Evolutionary conservation across 345 rosid genomes (phyloP), one percentile per base, ranked within the genome.

Genomic region (Populus pruinosa): DNA sequence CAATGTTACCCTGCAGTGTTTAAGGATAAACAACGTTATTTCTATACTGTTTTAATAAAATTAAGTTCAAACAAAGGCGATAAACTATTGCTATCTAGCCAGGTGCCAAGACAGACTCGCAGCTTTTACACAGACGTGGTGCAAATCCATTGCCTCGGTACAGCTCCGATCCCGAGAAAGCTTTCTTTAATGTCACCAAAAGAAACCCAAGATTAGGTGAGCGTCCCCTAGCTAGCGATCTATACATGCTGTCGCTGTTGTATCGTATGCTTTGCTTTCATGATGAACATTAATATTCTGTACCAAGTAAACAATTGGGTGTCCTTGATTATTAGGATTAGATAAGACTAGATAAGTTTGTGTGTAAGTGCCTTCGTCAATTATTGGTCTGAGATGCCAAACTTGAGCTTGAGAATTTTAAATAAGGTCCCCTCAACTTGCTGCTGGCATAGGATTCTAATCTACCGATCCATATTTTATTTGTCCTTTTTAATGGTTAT

Each of bases 371-470:
- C 53, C 36, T 64, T 36, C 35, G 81, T 77, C 85, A 86, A 84
- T 86, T 85, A 87, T 86, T 84, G 85, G 83, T 53, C 49, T 27
- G 5, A 33, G 39, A 81, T 8, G 10, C 39, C 49, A 69, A 78
- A 21, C 43, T 67, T 38, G 66, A 66, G 71, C 10, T 59, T 72
- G 50, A 38, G 50, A 80, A 71, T 66, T 50, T 69, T 68, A 73
- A 82, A 80, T 41, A 50, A 76, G 76, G 89, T 79, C 85, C 84
- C 72, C 75, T 82, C 83, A 83, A 79, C 35, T 33, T 33, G 35
- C 72, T 71, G 53, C 72, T 71, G 53, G 73, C 91, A 88, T 85
- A 85, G 91, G 91, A 88, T 88, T 88, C 91, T 77, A 78, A 80
- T 80, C 88, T 79, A 23, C 38, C 82, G 70, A 62, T 63, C 81